A percentile compares a stretch with the other conserved stretches of the same genome.
Evolutionary conservation across 2,329 filamentous ascomycete species (phyloP).

Genomic region (Ascochyta fabae): DNA sequence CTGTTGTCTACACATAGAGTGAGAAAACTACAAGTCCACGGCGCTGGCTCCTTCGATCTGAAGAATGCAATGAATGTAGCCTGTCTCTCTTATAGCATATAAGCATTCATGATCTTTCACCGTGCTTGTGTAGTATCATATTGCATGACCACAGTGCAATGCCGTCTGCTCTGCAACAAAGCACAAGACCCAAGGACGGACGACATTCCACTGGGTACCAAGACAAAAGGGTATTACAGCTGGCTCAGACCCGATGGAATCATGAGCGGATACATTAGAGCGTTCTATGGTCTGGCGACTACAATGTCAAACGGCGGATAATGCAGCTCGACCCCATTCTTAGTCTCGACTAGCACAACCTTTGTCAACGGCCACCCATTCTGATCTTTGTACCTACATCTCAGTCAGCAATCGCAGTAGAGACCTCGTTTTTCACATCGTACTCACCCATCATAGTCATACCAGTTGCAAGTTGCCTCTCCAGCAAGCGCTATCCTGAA

Average conservation of each 20-base stretch:
- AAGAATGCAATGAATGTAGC: too few relatives aligned
- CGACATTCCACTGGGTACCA: background rate
- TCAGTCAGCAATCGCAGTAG: background rate
- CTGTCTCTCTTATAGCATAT: too few relatives aligned
- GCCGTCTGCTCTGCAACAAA: too few relatives aligned
- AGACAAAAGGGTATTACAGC: too few relatives aligned
- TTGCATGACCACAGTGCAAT: too few relatives aligned
- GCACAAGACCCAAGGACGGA: background rate
- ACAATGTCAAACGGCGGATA: conserved; percentile 42
- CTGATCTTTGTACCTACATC: conserved; percentile 34
- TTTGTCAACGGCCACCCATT: conserved; percentile 43
- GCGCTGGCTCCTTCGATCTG: too few relatives aligned
- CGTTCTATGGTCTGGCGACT: conserved; percentile 6
- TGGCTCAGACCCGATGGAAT: too few relatives aligned
- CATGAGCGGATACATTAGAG: background rate
- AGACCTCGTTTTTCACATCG: background rate
- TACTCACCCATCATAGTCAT: conserved; percentile 41
- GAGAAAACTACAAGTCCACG: too few relatives aligned
- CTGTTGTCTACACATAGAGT: too few relatives aligned
- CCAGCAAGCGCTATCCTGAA: conserved; percentile 39
- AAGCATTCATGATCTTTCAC: too few relatives aligned
- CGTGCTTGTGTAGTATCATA: too few relatives aligned
- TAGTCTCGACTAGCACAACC: conserved; percentile 32
- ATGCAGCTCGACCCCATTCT: conserved; percentile 29
- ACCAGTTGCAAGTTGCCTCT: conserved; percentile 38